These are phyloP conservation scores for Aspergillus niger DNA, from an alignment of 2,329 filamentous ascomycete genomes.

Conservation along the genomic window DNA sequence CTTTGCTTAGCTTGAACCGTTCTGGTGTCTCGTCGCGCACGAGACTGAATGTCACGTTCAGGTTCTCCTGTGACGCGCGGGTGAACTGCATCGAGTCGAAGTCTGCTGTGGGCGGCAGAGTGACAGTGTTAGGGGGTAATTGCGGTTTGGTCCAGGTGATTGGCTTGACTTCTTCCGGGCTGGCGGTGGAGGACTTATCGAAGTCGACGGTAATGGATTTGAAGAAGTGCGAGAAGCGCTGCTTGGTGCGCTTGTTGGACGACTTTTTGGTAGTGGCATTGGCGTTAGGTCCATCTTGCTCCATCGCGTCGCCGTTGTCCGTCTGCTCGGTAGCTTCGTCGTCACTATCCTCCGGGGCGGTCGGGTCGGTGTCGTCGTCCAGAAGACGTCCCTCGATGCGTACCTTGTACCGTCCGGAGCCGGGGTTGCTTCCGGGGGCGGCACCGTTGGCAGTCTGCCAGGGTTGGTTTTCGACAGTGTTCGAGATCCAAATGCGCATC, in stretches of 20 bases:
- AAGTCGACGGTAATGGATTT: conserved; percentile 55
- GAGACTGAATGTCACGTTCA: conserved; percentile 87
- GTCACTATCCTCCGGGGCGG: conserved; percentile 53
- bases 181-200: conserved; percentile 47
- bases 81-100: conserved; percentile 93
- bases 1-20: conserved; percentile 75
- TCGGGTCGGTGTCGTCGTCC: conserved; percentile 64
- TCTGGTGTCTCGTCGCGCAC: conserved; percentile 82
- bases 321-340: conserved; percentile 41
- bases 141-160: conserved; percentile 88
- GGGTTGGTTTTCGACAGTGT: conserved; percentile 89
- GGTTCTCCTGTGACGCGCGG: conserved; percentile 86
- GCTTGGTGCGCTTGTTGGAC: conserved; percentile 34
- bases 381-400: conserved; percentile 88
- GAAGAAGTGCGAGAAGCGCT: conserved; percentile 53
- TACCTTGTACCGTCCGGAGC: conserved; percentile 66
- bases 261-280: conserved; percentile 36
- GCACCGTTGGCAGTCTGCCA: conserved; percentile 92
- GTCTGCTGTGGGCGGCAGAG: conserved; percentile 67
- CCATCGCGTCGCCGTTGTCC: conserved; percentile 56
- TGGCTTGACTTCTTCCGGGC: conserved; percentile 46
- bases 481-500: conserved; percentile 90
- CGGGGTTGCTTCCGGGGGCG: conserved; percentile 33
- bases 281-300: conserved; percentile 56
- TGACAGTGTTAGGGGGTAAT: conserved; percentile 50